phyloP scores from a whole-genome alignment of 352 stramenopile species.

The Phytophthora pistaciae region DNA sequence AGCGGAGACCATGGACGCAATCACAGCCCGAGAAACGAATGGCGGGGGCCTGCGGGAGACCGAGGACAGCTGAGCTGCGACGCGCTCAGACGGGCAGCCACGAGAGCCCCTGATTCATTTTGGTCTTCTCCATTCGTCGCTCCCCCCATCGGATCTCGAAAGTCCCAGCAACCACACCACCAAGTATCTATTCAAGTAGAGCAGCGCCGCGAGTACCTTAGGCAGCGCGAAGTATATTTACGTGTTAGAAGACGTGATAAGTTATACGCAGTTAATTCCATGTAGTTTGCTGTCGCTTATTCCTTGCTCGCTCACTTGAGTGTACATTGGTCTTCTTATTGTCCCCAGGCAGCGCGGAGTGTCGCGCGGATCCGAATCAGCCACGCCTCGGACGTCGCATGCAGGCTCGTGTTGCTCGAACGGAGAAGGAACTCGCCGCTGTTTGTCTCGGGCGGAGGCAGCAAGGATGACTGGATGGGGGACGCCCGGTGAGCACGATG shows the following conservation, averaged over 20 bases:
- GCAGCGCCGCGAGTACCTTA: slow-evolving; percentile 16
- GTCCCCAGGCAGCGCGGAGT: neutral
- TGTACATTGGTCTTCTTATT: too few species aligned
- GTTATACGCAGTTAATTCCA: slow-evolving; percentile 45
- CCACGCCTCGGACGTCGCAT: neutral
- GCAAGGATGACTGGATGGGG: slow-evolving; percentile 1
- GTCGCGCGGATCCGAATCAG: neutral
- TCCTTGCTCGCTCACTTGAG: neutral
- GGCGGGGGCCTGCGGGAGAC: slow-evolving; percentile 17
- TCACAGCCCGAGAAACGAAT: slow-evolving; percentile 18
- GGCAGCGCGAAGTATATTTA: slow-evolving; percentile 40
- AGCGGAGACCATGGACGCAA: slow-evolving; percentile 14
- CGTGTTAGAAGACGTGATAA: slow-evolving; percentile 48
- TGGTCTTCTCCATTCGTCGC: slow-evolving; percentile 18
- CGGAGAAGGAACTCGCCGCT: slow-evolving; percentile 15
- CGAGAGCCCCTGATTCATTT: slow-evolving; percentile 7
- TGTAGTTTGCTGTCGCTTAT: slow-evolving; percentile 26
- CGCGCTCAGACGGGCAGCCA: slow-evolving; percentile 27
- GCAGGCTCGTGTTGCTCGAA: slow-evolving; percentile 19
- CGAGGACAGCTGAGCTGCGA: slow-evolving; percentile 28
- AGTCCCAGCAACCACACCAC: slow-evolving; percentile 12
- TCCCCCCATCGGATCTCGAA: slow-evolving; percentile 5
- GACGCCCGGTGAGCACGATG: neutral
- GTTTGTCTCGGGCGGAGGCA: neutral
- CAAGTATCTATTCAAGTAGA: slow-evolving; percentile 45